phyloP scores from a whole-genome alignment of 768 basidiomycete species.

The Leccinellum rugosiceps region DNA sequence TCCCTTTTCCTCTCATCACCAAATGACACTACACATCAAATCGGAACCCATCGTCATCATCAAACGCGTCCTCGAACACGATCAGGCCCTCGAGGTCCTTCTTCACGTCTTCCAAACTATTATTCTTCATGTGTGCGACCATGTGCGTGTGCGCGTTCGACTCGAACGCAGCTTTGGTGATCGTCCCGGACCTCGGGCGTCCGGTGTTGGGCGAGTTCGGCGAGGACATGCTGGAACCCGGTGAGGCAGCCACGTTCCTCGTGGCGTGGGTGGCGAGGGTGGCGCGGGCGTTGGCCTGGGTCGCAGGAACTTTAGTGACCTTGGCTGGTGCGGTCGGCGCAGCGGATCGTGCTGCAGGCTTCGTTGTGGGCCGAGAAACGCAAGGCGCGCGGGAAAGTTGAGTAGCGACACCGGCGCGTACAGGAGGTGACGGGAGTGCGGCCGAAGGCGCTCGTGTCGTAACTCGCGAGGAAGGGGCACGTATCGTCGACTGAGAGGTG shows the following conservation, averaged over 20 bases:
- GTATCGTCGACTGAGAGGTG: slow-evolving; percentile 20
- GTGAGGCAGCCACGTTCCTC: background rate
- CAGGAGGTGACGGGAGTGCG: slow-evolving; percentile 17
- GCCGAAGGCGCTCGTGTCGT: slow-evolving; percentile 20
- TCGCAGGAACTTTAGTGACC: slow-evolving; percentile 4
- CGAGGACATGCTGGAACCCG: background rate
- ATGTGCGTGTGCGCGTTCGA: slow-evolving; percentile 22
- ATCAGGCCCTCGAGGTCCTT: slow-evolving; percentile 30
- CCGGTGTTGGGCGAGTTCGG: background rate
- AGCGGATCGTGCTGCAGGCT: slow-evolving; percentile 7
- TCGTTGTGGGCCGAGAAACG: slow-evolving; percentile 6
- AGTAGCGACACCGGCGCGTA: background rate
- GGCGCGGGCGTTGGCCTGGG: background rate
- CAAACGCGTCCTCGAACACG: slow-evolving; percentile 29
- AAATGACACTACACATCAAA: slow-evolving; percentile 22
- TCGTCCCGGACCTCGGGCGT: slow-evolving; percentile 26
- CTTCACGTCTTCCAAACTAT: slow-evolving; percentile 28
- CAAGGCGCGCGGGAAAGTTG: slow-evolving; percentile 10
- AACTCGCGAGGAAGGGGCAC: slow-evolving; percentile 14
- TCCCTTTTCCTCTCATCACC: background rate
- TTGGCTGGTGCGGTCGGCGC: slow-evolving; percentile 1
- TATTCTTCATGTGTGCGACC: slow-evolving; percentile 16
- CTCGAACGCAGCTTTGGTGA: slow-evolving; percentile 22
- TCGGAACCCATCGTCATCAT: slow-evolving; percentile 28
- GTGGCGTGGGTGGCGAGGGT: background rate